These are phyloP conservation scores for Agrostemma githago DNA, from an alignment of 148 eudicot genomes.

Conservation along the genomic window DNA sequence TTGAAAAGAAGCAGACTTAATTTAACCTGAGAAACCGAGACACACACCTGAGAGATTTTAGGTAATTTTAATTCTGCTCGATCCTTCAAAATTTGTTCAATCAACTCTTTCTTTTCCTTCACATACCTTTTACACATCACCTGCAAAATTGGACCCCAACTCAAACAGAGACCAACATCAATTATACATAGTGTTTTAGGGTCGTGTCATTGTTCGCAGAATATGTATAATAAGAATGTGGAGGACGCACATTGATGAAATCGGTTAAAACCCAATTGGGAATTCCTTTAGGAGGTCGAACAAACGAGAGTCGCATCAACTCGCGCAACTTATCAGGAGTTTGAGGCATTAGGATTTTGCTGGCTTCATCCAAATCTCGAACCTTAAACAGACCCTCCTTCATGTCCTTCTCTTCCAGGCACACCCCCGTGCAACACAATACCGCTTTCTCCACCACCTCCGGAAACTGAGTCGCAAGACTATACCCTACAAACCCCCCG, in stretches of 20 bases:
- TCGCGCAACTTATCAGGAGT: constrained; percentile 65
- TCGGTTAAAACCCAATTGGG: constrained; percentile 68
- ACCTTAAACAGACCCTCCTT: constrained; percentile 59
- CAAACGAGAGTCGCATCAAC: constrained; percentile 55
- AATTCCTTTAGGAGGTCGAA: constrained; percentile 49
- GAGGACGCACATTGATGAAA: constrained; percentile 52
- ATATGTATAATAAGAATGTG: neutral
- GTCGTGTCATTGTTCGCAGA: too few relatives aligned
- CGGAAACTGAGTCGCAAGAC: constrained; percentile 72
- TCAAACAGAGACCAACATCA: neutral
- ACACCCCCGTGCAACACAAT: constrained; percentile 74
- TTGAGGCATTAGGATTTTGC: constrained; percentile 63
- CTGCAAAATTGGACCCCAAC: constrained; percentile 28
- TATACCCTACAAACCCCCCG: constrained; percentile 86
- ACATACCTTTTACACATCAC: constrained; percentile 58
- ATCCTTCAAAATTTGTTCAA: constrained; percentile 47
- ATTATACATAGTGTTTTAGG: too few relatives aligned
- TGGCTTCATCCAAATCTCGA: constrained; percentile 62
- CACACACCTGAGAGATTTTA: constrained; percentile 52
- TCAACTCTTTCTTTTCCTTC: constrained; percentile 57
- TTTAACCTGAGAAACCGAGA: too few relatives aligned
- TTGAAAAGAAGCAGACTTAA: neutral
- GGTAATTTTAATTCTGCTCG: constrained; percentile 44
- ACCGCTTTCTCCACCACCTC: constrained; percentile 68
- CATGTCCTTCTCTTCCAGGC: constrained; percentile 84